Evolutionary conservation across 106 monocot species (phyloP).

Genomic region (Triglochin maritima): DNA sequence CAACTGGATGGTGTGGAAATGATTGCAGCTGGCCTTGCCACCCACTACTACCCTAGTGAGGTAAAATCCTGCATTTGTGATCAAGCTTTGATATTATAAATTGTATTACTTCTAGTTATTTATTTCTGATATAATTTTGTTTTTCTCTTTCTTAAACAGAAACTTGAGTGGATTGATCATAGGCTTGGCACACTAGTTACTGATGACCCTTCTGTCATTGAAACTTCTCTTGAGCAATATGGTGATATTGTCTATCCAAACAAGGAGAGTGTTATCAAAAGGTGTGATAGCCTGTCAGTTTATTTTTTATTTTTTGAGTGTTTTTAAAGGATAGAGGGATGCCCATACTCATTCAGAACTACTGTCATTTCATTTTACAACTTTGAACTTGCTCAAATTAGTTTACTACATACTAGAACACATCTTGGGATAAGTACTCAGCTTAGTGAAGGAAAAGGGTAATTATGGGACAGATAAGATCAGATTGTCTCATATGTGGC

Average conservation of each 20-base stretch:
- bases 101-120: not conserved
- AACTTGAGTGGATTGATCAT: constrained; percentile 69
- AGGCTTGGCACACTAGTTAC: constrained; percentile 73
- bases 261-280: constrained; percentile 74
- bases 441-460: too few species aligned
- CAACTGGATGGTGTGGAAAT: constrained; percentile 80
- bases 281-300: constrained; percentile 24
- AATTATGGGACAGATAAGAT: too few species aligned
- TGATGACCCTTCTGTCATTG: constrained; percentile 95
- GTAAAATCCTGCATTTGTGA: constrained; percentile 26
- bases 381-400: not conserved
- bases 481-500: too few species aligned
- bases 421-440: too few species aligned
- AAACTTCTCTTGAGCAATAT: constrained; percentile 77
- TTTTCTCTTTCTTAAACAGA: constrained; percentile 26
- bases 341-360: too few species aligned
- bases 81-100: not conserved
- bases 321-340: not conserved
- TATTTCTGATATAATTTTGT: not conserved
- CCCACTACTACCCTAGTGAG: constrained; percentile 63
- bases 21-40: constrained; percentile 86
- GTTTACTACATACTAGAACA: too few species aligned
- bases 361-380: too few species aligned
- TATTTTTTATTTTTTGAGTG: not conserved
- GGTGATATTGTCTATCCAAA: constrained; percentile 84